Evolutionary conservation across 106 monocot species (phyloP).

Genomic region (Posidonia australis): DNA sequence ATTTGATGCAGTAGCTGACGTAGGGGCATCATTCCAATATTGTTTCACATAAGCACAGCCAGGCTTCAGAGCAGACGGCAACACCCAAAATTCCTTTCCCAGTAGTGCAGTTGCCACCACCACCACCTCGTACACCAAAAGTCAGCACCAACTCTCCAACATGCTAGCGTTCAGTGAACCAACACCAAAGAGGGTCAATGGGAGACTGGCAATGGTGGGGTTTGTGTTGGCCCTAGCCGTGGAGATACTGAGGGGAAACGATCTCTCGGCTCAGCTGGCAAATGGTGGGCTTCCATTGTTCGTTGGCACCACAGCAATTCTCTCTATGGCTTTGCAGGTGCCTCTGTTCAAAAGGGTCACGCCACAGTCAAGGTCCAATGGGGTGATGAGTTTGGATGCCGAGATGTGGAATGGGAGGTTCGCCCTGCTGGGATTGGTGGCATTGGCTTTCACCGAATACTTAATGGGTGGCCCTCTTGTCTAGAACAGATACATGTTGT

Average conservation of each 20-base stretch:
- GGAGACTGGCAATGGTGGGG: constrained; percentile 65
- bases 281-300: constrained; percentile 47
- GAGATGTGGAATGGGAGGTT: constrained; percentile 80
- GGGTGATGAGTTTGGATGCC: constrained; percentile 44
- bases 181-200: constrained; percentile 68
- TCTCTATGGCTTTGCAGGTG: constrained; percentile 46
- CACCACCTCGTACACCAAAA: too few species aligned
- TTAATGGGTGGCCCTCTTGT: constrained; percentile 60
- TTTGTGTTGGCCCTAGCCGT: constrained; percentile 50
- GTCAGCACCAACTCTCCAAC: too few species aligned
- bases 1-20: too few species aligned
- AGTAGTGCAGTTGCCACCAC: too few species aligned
- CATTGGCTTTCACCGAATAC: constrained; percentile 65
- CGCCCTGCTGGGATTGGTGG: constrained; percentile 66
- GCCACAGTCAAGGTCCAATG: constrained; percentile 24
- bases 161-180: constrained; percentile 61
- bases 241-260: constrained; percentile 36
- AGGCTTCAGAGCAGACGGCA: too few species aligned
- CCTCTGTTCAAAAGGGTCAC: constrained; percentile 48
- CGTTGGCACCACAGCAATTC: constrained; percentile 13
- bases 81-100: too few species aligned
- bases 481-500: too few species aligned
- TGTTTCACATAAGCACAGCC: too few species aligned
- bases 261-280: constrained; percentile 31
- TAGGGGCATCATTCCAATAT: too few species aligned